These are phyloP conservation scores for Cytauxzoon felis DNA, from an alignment of 169 alveolate genomes.

Conservation along the genomic window DNA sequence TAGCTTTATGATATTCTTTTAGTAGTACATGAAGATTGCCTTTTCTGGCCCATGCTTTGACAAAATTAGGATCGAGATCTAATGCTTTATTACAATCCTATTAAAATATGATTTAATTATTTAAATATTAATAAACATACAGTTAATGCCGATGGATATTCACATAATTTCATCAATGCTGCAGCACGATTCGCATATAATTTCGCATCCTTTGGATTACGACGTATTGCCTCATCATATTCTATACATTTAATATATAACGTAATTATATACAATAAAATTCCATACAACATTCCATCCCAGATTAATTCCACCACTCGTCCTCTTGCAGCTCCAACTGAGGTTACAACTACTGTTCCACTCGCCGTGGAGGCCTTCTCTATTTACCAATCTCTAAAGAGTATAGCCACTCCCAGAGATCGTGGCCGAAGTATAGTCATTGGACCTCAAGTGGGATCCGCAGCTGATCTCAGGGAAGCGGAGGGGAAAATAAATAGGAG, in stretches of 20 bases:
- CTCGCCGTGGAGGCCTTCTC: not conserved
- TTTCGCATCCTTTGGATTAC: conserved; percentile 94
- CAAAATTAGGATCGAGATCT: conserved; percentile 91
- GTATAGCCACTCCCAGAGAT: not conserved
- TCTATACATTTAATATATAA: conserved; percentile 65
- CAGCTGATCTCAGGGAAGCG: too few relatives aligned
- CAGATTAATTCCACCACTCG: too few relatives aligned
- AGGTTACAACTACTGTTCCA: not conserved
- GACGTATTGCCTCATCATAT: conserved; percentile 93
- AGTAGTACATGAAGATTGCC: conserved; percentile 90
- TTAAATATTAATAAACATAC: conserved; percentile 45
- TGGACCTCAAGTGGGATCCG: too few relatives aligned
- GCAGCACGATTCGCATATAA: conserved; percentile 96
- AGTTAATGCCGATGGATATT: conserved; percentile 89
- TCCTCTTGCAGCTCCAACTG: too few relatives aligned
- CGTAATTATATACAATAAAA: too few relatives aligned
- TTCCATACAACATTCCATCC: too few relatives aligned
- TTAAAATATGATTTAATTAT: conserved; percentile 1
- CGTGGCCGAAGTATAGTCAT: too few relatives aligned
- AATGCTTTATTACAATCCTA: conserved; percentile 90
- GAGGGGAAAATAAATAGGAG: too few relatives aligned
- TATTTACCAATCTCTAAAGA: not conserved
- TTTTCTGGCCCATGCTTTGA: conserved; percentile 94
- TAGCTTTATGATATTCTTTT: conserved; percentile 97
- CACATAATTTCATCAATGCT: conserved; percentile 90